These are phyloP conservation scores for Bruguiera gymnorhiza DNA, from an alignment of 345 rosid genomes.

Conservation along the genomic window DNA sequence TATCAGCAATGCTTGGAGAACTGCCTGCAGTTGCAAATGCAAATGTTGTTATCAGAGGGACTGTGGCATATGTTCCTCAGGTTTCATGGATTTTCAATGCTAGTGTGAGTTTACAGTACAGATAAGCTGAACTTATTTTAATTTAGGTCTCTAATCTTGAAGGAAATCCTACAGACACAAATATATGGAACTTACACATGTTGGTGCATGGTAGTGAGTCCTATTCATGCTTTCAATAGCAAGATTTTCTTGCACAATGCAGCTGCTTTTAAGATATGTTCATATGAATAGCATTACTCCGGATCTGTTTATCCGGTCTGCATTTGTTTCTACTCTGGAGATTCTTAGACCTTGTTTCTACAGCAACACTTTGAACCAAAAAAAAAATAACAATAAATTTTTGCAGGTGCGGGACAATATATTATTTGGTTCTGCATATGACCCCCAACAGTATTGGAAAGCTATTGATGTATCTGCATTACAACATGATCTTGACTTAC, in stretches of 20 bases:
- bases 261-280: too few relatives aligned
- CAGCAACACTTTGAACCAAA: neutral
- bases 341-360: neutral
- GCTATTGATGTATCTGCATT: constrained; percentile 82
- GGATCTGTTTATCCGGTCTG: neutral
- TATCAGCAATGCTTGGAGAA: constrained; percentile 99
- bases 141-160: neutral
- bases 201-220: too few relatives aligned
- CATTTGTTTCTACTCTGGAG: neutral
- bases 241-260: too few relatives aligned
- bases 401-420: constrained; percentile 87
- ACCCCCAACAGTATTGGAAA: constrained; percentile 61
- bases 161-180: too few relatives aligned
- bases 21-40: constrained; percentile 70
- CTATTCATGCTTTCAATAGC: too few relatives aligned
- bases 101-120: constrained; percentile 53
- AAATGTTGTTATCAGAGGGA: constrained; percentile 65
- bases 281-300: too few relatives aligned
- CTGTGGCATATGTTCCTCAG: constrained; percentile 94
- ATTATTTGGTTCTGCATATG: constrained; percentile 79
- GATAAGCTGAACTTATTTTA: neutral
- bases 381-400: neutral
- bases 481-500: constrained; percentile 83
- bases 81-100: constrained; percentile 99
- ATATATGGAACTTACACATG: too few relatives aligned